Base-by-base conservation (phyloP, 768 basidiomycete species). In the Podaxis rugospora region DNA sequence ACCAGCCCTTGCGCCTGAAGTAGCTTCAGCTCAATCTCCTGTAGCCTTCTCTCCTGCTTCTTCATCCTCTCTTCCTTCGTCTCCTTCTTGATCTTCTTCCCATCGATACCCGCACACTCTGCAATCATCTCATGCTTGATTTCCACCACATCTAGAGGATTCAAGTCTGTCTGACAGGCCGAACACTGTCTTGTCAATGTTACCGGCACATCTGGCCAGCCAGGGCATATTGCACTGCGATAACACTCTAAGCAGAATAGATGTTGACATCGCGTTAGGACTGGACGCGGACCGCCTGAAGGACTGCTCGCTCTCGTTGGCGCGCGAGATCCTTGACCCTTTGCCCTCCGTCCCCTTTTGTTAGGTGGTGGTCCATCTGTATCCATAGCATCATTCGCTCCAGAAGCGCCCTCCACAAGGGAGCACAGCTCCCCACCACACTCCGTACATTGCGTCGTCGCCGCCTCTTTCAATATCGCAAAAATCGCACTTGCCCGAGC, bases 211-310 rank as follows among this genome's bases (percentile, higher is more conserved):
- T 87, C 84, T 1, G 94, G 92, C 89, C 91, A 98, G 25, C 83
- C 85, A 23, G 92, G 82, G 64, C 82, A 92, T 44, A 94, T 83
- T n/a, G 82, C 83, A 63, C 80, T 75, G 42, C 88, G 85, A 81
- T 94, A 98, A 74, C 97, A 99, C 27, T 76, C 76, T 9, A 88
- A 67, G 74, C 97, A 99, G 73, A 92, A 98, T 32, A 98, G 80
- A 72, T 99, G 97, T 67, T 94, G 92, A 71, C 97, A 99, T 63
- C 90, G 85, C 11, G 97, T 97, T 69, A 99, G 74, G 55, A 98
- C 76, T 0, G 89, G 85, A 25, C 82, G 84, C 2, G 82, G 80
- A 2, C 73, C 74, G n/a, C 28, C 39, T 51, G 80, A 77, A 3
- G 92, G 92, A 67, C 90, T 92, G 64, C 76, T 90, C 40, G 88